Evolutionary conservation across 495 filamentous ascomycete species (phyloP).

Genomic region (Cairneyella variabilis): DNA sequence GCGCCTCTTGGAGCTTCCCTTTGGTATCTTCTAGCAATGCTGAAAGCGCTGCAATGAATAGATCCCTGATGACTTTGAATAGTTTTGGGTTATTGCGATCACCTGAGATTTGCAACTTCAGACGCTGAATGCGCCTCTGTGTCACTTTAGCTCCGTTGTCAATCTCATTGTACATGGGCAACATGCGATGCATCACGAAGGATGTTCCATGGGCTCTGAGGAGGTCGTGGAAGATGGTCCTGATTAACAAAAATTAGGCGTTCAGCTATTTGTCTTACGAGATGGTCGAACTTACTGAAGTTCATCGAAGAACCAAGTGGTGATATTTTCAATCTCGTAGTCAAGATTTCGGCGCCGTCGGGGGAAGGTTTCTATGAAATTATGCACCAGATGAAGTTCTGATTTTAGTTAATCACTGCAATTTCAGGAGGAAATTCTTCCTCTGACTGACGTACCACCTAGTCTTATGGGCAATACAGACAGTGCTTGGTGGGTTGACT

Average conservation of each 20-base stretch:
- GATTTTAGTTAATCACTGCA: neutral
- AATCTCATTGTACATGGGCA: neutral
- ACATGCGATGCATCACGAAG: constrained; percentile 6
- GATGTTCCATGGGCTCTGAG: constrained; percentile 6
- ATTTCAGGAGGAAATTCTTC: neutral
- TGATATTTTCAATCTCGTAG: constrained; percentile 2
- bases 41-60: neutral
- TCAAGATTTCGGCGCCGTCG: neutral
- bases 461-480: neutral
- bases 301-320: constrained; percentile 1
- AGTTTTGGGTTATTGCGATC: constrained; percentile 7
- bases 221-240: constrained; percentile 8
- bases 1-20: neutral
- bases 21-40: neutral
- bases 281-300: neutral
- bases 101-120: constrained; percentile 1
- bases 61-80: constrained; percentile 7
- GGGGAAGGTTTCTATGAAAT: constrained; percentile 3
- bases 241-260: constrained; percentile 1
- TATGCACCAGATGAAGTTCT: neutral
- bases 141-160: neutral
- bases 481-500: neutral
- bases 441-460: neutral
- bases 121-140: neutral
- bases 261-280: neutral